These are phyloP conservation scores for Hypomyces rosellus DNA, from an alignment of 2,329 filamentous ascomycete species.

Conservation along the genomic window DNA sequence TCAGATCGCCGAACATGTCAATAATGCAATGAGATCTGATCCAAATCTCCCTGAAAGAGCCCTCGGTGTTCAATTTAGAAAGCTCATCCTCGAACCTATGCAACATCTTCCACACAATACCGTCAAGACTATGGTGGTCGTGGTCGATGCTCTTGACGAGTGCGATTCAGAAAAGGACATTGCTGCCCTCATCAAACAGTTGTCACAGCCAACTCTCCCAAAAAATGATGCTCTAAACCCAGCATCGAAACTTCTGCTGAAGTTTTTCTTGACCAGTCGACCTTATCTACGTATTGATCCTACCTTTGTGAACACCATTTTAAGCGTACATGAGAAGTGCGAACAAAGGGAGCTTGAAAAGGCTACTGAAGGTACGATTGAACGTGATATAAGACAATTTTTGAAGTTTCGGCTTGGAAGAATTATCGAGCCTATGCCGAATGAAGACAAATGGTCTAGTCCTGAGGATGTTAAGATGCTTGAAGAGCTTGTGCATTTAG, in stretches of 20 bases:
- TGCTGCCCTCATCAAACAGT: slow-evolving; percentile 20
- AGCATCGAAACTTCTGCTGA: slow-evolving; percentile 15
- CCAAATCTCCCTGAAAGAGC: background rate
- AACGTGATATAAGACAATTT: slow-evolving; percentile 24
- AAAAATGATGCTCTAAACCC: no score
- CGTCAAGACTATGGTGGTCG: slow-evolving; percentile 15
- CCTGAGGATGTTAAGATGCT: background rate
- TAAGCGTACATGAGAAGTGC: background rate
- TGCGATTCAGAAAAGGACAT: slow-evolving; percentile 24
- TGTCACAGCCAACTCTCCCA: background rate
- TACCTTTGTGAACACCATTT: slow-evolving; percentile 27
- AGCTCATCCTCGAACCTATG: slow-evolving; percentile 7
- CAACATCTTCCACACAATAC: fast-evolving
- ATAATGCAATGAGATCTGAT: background rate
- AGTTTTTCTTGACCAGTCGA: slow-evolving; percentile 34
- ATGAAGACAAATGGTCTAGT: background rate
- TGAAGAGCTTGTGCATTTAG: slow-evolving; percentile 7
- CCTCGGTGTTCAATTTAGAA: slow-evolving; percentile 12
- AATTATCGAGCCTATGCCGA: background rate
- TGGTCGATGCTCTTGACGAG: slow-evolving; percentile 29
- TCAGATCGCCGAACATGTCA: slow-evolving; percentile 12
- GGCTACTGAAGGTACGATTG: background rate
- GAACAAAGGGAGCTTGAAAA: background rate
- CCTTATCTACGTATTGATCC: slow-evolving; percentile 27
- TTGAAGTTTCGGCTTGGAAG: background rate